Conservation (phyloP, 2,329 filamentous ascomycete genomes). For the Monascus ruber region DNA sequence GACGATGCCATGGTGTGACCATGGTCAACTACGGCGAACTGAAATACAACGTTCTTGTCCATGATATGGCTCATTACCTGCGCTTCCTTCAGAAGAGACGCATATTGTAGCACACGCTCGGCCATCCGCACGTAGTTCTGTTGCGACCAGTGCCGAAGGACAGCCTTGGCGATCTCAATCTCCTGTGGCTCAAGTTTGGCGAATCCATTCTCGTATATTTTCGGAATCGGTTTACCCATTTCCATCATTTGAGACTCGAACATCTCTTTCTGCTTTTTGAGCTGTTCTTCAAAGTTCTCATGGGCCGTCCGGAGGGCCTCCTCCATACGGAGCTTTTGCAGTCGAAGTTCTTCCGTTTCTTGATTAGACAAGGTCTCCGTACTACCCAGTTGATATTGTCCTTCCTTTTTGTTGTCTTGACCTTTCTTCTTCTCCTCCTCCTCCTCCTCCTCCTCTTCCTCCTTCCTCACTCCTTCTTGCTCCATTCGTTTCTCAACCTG, state of each 20-base stretch:
- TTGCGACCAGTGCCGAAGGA: conserved; percentile 64
- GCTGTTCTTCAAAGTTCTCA: conserved; percentile 76
- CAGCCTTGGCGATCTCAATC: conserved; percentile 54
- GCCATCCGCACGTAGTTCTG: conserved; percentile 89
- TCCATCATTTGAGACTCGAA: conserved; percentile 78
- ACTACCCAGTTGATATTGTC: conserved; percentile 61
- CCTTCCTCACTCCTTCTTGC: not conserved
- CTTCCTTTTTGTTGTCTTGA: conserved; percentile 58
- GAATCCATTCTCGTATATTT: conserved; percentile 34
- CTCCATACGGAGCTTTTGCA: conserved; percentile 78
- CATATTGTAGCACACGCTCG: conserved; percentile 79
- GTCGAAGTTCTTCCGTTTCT: conserved; percentile 71
- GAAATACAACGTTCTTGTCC: conserved; percentile 84
- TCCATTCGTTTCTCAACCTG: conserved; percentile 56
- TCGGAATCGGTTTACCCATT: conserved; percentile 50
- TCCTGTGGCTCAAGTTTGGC: conserved; percentile 58
- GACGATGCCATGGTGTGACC: conserved; percentile 85
- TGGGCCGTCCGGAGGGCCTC: conserved; percentile 66
- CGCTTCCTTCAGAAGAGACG: conserved; percentile 80
- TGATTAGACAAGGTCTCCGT: conserved; percentile 59
- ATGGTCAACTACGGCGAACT: conserved; percentile 82
- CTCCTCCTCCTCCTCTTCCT: not conserved
- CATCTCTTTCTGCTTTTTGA: conserved; percentile 70
- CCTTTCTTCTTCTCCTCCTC: not conserved
- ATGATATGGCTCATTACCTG: conserved; percentile 97